phyloP scores from a whole-genome alignment of 768 basidiomycete genomes.

The Phanerochaete carnosa region DNA sequence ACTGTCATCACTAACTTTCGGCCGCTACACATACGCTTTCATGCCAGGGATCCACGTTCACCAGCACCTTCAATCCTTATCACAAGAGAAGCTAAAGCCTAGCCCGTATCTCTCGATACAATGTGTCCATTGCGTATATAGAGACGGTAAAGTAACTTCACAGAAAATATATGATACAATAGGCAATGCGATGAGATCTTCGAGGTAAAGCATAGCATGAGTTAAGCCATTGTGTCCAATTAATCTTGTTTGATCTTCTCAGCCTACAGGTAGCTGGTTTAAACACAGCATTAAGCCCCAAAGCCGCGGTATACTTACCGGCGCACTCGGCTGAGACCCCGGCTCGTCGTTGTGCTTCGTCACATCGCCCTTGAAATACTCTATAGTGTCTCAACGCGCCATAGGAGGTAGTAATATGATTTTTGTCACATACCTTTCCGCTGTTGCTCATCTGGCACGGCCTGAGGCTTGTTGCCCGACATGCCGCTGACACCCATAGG shows the following conservation, averaged over 20 bases:
- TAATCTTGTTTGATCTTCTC: constrained; percentile 1
- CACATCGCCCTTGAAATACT: background rate
- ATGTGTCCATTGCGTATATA: too few species aligned
- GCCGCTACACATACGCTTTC: too few species aligned
- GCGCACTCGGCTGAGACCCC: background rate
- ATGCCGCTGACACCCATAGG: constrained; percentile 47
- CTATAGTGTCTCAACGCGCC: background rate
- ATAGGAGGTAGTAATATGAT: background rate
- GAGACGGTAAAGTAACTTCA: too few species aligned
- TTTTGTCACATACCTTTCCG: constrained; percentile 35
- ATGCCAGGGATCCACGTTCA: too few species aligned
- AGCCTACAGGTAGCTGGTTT: background rate
- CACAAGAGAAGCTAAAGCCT: too few species aligned
- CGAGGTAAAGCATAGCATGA: background rate
- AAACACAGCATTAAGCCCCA: background rate
- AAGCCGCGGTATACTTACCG: background rate
- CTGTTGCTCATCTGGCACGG: constrained; percentile 40
- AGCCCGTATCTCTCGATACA: too few species aligned
- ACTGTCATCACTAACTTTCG: too few species aligned
- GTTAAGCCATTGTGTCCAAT: background rate
- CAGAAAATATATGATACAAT: background rate
- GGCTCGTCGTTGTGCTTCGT: background rate
- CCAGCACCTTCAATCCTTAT: too few species aligned
- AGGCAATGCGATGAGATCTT: background rate
- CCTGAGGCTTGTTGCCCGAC: constrained; percentile 30